phyloP scores from a whole-genome alignment of 345 rosid species.

The Citrus glauca region DNA sequence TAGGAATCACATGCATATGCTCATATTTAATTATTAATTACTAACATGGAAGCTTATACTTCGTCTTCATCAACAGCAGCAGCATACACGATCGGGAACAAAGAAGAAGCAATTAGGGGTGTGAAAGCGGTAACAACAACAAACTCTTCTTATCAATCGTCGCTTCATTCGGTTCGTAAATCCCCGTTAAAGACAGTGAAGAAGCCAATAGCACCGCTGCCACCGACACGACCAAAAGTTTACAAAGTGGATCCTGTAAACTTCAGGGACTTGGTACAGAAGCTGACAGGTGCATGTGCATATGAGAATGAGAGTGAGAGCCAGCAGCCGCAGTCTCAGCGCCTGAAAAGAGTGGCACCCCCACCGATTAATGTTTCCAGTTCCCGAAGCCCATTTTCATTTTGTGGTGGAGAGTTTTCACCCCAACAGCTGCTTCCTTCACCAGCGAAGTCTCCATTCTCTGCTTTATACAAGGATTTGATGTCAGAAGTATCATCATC shows the following conservation, averaged over 20 bases:
- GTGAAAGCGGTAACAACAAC: neutral
- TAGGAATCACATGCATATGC: neutral
- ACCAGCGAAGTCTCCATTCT: slow-evolving; percentile 15
- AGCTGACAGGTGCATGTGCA: slow-evolving; percentile 55
- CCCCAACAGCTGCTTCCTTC: slow-evolving; percentile 12
- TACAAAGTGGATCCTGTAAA: slow-evolving; percentile 73
- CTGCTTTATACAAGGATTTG: slow-evolving; percentile 29
- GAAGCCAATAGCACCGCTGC: slow-evolving; percentile 59
- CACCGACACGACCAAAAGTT: slow-evolving; percentile 61
- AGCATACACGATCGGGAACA: no score
- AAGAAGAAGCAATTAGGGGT: no score
- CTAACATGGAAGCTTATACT: slow-evolving; percentile 28
- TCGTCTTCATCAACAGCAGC: slow-evolving; percentile 25
- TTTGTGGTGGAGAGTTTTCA: neutral
- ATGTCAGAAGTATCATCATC: slow-evolving; percentile 12
- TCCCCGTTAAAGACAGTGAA: slow-evolving; percentile 51
- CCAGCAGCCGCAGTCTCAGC: slow-evolving; percentile 12
- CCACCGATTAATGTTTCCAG: slow-evolving; percentile 32
- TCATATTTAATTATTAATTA: neutral
- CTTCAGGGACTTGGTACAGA: slow-evolving; percentile 83
- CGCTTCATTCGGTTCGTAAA: slow-evolving; percentile 59
- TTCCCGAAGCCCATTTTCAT: neutral
- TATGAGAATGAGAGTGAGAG: neutral
- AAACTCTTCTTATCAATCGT: slow-evolving; percentile 18
- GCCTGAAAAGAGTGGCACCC: slow-evolving; percentile 42